Base-by-base conservation (phyloP, 1,284 basidiomycete species). In the Phellinidium pouzarii region DNA sequence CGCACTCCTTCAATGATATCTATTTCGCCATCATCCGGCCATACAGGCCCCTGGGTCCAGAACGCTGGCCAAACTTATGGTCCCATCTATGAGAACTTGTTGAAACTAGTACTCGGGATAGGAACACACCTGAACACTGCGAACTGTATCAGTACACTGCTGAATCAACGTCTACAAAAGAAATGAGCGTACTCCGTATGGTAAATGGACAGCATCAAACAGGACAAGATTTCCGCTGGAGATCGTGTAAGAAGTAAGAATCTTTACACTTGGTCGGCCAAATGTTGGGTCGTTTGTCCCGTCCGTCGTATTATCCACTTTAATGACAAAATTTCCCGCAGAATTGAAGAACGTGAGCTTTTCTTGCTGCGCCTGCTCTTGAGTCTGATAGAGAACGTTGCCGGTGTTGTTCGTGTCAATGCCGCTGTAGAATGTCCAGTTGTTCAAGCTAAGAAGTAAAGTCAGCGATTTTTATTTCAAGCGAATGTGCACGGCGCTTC, bases 11-110 rank as follows among this genome's bases (percentile, higher is more conserved):
- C 72, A n/a, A 74, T 59, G 53, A 75, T 72, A 60, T 75, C 72
- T 47, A 75, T 73, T 60, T 75, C 73, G 12, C 72, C 72, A 17
- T 65, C 65, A 22, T 61, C 58, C 0, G 72, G 72, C 71, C 72
- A 74, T 48, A 65, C 64, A 63, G 65, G 36, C 40, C 52, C 54
- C 25, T 54, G 41, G 3, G 66, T 65, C 68, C 66, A 68, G 57
- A 65, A 71, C 9, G 75, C 73, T 17, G 72, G 74, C 73, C 73
- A 75, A 23, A 58, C 57, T 45, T 19, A 44, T 23, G 51, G 49
- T 38, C 19, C 19, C 26, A n/a, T n/a, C n/a, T n/a, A n/a, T n/a
- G n/a, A n/a, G 34, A 27, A 4, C 22, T 12, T 20, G 11, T 36
- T 27, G 48, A 17, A 20, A 26, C 9, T 19, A 31, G 19, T 40